Conservation (phyloP, 805 yeast species). For the Blastobotrys mokoenaii region DNA sequence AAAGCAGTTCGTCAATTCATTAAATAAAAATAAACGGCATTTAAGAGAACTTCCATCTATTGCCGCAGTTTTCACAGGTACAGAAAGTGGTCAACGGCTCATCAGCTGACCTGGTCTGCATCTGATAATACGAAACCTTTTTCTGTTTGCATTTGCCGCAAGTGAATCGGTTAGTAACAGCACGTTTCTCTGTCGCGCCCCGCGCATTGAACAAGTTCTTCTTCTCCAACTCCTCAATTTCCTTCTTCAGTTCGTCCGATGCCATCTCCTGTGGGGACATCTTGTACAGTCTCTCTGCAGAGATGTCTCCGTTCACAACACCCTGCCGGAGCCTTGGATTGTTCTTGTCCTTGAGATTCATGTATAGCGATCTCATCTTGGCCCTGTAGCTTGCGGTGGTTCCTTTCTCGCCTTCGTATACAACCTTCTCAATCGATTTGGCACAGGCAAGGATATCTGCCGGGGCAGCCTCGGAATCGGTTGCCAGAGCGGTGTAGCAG, state of each 20-base stretch:
- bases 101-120: conserved; percentile 98
- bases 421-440: conserved; percentile 64
- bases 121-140: conserved; percentile 92
- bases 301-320: conserved; percentile 57
- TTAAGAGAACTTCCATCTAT: conserved; percentile 93
- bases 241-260: conserved; percentile 79
- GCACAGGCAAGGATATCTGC: conserved; percentile 53
- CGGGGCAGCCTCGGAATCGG: conserved; percentile 60
- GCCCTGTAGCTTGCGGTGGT: conserved; percentile 58
- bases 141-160: conserved; percentile 98
- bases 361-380: conserved; percentile 76
- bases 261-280: conserved; percentile 97
- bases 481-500: conserved; percentile 80
- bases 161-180: conserved; percentile 91
- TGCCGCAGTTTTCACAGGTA: conserved; percentile 95
- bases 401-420: conserved; percentile 49
- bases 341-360: conserved; percentile 81
- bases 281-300: conserved; percentile 54
- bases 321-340: conserved; percentile 76
- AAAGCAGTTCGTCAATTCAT: no score
- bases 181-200: conserved; percentile 93
- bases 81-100: conserved; percentile 98
- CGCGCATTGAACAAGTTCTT: conserved; percentile 93
- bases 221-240: conserved; percentile 75
- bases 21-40: no score